Evolutionary conservation across 2,329 filamentous ascomycete species (phyloP), one percentile per base, ranked within the genome.

Genomic region (Ilyonectria robusta): DNA sequence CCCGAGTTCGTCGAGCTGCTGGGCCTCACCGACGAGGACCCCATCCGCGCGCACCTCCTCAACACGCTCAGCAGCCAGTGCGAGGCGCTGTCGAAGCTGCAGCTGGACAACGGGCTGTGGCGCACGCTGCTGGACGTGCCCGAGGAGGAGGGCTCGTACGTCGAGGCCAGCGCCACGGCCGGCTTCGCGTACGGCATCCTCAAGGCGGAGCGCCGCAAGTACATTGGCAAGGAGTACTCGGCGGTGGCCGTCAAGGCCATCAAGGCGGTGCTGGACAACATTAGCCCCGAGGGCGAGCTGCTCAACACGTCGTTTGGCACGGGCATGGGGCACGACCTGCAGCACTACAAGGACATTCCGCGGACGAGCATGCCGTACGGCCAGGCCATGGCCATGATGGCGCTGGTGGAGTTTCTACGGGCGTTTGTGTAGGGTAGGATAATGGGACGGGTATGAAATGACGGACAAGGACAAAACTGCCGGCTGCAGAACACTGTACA

Each of bases 311-410:
- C 91, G 70, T 95, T 95, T 76, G 93, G 93, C 0, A 95, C 93
- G 0, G 91, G 85, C 0, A 94, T 95, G 92, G 93, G 93, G 0
- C 84, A 88, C 70, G 86, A 87, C 64, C 78, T 94, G 76, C 88
- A 94, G 80, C 92, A 94, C 78, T 95, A 95, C 76, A 91, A 92
- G 79, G 88, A 93, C 69, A 94, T 95, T 65, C 86, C 90, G 2
- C 81, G 91, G 68, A 95, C 93, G 2, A 92, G 91, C 72, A 95
- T 95, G 93, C 93, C 93, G 7, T 95, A 95, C 74, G 93, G 93
- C 0, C 93, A 95, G 78, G 92, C 92, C 0, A 94, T 95, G 93
- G 93, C 92, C 0, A 94, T 94, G 69, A 94, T 95, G 90, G 90
- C 92, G 0, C 78, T 95, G 70, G 92, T 92, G 0, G 93, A 95